Evolutionary conservation across 805 yeast genomes (phyloP).

Genomic region (Candida lessepsii): DNA sequence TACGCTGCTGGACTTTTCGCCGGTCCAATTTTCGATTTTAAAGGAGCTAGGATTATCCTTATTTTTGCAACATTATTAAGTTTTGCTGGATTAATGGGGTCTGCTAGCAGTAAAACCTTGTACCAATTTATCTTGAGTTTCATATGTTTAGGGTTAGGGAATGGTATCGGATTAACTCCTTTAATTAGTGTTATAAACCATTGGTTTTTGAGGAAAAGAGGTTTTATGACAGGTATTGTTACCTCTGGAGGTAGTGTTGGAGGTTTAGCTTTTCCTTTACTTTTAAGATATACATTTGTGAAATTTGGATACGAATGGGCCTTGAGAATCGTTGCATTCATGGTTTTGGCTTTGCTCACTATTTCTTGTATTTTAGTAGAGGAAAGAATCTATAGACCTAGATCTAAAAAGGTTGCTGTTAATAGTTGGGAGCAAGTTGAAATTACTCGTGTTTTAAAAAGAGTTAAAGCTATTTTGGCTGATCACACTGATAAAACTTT

Average conservation of each 20-base stretch:
- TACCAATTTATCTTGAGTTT: conserved; percentile 65
- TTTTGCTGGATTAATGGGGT: conserved; percentile 52
- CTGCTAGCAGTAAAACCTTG: conserved; percentile 51
- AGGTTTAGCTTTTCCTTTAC: conserved; percentile 59
- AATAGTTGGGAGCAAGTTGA: conserved; percentile 4
- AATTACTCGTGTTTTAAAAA: background rate
- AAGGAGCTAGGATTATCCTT: conserved; percentile 51
- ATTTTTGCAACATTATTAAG: conserved; percentile 41
- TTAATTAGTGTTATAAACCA: conserved; percentile 61
- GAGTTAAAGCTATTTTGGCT: conserved; percentile 1
- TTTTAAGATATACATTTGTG: conserved; percentile 45
- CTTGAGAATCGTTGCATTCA: conserved; percentile 45
- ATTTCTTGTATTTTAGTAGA: conserved; percentile 25
- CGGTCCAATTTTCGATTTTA: conserved; percentile 63
- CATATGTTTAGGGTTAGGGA: conserved; percentile 55
- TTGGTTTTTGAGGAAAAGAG: conserved; percentile 62
- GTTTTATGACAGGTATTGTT: conserved; percentile 55
- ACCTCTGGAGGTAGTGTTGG: conserved; percentile 69
- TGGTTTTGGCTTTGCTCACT: conserved; percentile 26
- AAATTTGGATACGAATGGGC: conserved; percentile 59
- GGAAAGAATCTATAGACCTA: conserved; percentile 22
- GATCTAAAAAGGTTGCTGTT: background rate
- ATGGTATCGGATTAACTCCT: conserved; percentile 60
- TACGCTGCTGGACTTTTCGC: conserved; percentile 49
- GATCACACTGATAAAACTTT: conserved; percentile 20